Conservation (phyloP, 2,329 filamentous ascomycete species). For the Sclerotinia minor region DNA sequence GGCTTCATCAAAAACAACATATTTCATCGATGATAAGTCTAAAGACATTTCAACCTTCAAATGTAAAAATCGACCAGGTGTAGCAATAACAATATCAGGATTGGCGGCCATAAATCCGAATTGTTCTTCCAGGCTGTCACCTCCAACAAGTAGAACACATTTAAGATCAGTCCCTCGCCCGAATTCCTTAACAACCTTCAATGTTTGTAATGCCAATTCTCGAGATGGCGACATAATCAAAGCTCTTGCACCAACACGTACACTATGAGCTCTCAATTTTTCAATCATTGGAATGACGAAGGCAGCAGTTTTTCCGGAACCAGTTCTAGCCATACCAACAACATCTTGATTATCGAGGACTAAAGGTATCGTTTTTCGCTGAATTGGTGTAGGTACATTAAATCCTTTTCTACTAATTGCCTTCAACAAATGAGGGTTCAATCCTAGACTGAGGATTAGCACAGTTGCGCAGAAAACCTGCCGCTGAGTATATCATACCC, state of each 20-base stretch:
- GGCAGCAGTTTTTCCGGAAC: constrained; percentile 95
- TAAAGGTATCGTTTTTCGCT: constrained; percentile 92
- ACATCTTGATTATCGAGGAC: constrained; percentile 89
- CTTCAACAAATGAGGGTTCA: constrained; percentile 81
- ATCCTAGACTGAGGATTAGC: constrained; percentile 49
- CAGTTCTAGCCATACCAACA: constrained; percentile 99
- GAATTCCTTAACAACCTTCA: constrained; percentile 96
- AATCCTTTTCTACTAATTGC: constrained; percentile 94
- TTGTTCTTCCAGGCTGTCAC: constrained; percentile 93
- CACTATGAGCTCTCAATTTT: constrained; percentile 83
- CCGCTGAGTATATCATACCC: constrained; percentile 55
- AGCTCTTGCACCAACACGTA: constrained; percentile 80
- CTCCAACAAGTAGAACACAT: constrained; percentile 86
- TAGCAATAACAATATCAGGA: constrained; percentile 96
- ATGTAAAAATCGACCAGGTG: constrained; percentile 93
- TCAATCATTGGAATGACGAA: constrained; percentile 99
- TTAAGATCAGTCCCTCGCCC: constrained; percentile 87
- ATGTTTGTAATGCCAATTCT: constrained; percentile 89
- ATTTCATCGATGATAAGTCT: constrained; percentile 85
- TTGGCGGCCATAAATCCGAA: constrained; percentile 91
- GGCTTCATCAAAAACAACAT: constrained; percentile 97
- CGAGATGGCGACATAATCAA: constrained; percentile 89
- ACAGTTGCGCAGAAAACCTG: constrained; percentile 8
- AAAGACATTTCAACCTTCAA: constrained; percentile 95
- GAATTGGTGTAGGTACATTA: constrained; percentile 93